These are phyloP conservation scores for Quercus gilva DNA, from an alignment of 306 rosid genomes.

Conservation along the genomic window DNA sequence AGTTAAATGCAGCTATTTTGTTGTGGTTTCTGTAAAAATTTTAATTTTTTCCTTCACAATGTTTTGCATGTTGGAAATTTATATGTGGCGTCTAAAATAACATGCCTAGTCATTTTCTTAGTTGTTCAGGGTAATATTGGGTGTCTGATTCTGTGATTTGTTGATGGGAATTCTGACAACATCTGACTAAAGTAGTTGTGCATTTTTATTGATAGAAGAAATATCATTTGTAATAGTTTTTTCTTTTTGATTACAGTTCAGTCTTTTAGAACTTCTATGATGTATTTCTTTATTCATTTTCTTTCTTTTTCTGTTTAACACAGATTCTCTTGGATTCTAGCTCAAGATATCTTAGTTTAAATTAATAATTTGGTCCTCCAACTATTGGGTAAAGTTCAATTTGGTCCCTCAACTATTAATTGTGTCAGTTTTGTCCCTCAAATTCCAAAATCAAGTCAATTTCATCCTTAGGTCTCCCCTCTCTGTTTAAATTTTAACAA, in stretches of 20 bases:
- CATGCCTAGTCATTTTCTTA: neutral
- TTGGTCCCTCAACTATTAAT: too few relatives aligned
- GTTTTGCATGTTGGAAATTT: neutral
- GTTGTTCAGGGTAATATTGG: neutral
- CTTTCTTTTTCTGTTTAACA: neutral
- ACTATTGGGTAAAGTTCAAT: too few relatives aligned
- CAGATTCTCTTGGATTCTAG: neutral
- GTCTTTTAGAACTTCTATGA: neutral
- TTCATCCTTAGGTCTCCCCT: too few relatives aligned
- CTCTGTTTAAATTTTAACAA: too few relatives aligned
- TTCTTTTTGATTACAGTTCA: neutral
- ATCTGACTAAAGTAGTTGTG: neutral
- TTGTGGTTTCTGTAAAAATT: slow-evolving; percentile 2
- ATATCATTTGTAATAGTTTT: neutral
- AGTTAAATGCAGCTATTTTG: neutral
- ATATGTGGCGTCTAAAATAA: neutral
- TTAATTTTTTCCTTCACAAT: neutral
- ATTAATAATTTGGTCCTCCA: too few relatives aligned
- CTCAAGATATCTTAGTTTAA: neutral
- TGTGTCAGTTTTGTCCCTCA: too few relatives aligned
- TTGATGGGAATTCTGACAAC: neutral
- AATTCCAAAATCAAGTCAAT: too few relatives aligned
- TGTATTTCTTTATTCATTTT: neutral
- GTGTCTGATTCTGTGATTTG: neutral
- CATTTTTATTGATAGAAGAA: neutral